These are phyloP conservation scores for Eimeria maxima DNA, from an alignment of 169 alveolate species.

Conservation along the genomic window DNA sequence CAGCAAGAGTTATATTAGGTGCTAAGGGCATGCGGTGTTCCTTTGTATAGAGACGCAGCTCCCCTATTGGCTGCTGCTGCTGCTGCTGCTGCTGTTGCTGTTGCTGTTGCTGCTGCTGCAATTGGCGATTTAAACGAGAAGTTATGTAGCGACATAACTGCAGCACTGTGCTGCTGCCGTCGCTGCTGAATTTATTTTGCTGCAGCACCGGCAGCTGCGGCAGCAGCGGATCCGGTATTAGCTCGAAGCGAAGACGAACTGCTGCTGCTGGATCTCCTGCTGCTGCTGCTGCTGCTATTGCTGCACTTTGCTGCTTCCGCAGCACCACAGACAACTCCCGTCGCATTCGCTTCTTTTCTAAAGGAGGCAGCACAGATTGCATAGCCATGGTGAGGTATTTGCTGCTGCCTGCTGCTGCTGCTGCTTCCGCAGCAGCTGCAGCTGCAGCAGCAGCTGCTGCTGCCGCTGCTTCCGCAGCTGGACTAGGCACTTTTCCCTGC, in stretches of 20 bases:
- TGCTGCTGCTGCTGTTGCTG: neutral
- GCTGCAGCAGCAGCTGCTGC: no score
- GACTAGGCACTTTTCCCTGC: slow-evolving; percentile 14
- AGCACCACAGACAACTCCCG: neutral
- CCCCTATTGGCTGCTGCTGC: neutral
- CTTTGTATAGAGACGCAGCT: slow-evolving; percentile 45
- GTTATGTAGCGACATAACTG: slow-evolving; percentile 61
- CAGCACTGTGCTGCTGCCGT: slow-evolving; percentile 53
- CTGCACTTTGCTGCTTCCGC: slow-evolving; percentile 33
- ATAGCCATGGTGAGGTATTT: slow-evolving; percentile 26
- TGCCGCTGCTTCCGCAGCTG: neutral
- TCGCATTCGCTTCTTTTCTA: slow-evolving; percentile 35
- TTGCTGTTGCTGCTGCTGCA: no score
- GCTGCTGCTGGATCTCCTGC: slow-evolving; percentile 35
- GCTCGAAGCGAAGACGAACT: slow-evolving; percentile 67
- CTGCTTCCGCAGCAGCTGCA: slow-evolving; percentile 16
- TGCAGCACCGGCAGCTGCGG: slow-evolving; percentile 54
- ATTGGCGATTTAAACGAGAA: slow-evolving; percentile 7
- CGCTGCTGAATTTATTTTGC: neutral
- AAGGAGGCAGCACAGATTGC: slow-evolving; percentile 58
- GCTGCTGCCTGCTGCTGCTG: slow-evolving; percentile 22
- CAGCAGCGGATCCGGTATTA: slow-evolving; percentile 75
- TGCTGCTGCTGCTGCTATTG: slow-evolving; percentile 53
- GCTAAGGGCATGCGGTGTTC: slow-evolving; percentile 55
- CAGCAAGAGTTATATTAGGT: slow-evolving; percentile 52